These are phyloP conservation scores for Paraconiothyrium sp. DNA, from an alignment of 2,329 filamentous ascomycete genomes.

Conservation along the genomic window DNA sequence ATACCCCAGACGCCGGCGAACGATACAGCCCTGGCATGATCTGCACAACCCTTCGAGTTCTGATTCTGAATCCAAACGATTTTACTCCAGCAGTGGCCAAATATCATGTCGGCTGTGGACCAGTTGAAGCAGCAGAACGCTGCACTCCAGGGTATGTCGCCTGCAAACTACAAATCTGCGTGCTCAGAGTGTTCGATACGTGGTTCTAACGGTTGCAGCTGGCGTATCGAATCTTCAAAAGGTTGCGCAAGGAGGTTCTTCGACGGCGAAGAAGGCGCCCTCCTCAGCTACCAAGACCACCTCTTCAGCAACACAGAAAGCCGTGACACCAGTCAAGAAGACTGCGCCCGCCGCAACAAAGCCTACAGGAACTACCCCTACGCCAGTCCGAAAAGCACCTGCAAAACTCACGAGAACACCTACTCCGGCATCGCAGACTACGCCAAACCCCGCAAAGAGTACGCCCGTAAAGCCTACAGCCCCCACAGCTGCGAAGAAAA, in stretches of 20 bases:
- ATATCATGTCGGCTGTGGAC: slow-evolving; percentile 46
- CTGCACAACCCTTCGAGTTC: not conserved
- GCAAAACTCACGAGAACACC: slow-evolving; percentile 14
- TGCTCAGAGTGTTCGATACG: slow-evolving; percentile 13
- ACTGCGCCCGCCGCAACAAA: slow-evolving; percentile 21
- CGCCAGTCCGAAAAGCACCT: slow-evolving; percentile 28
- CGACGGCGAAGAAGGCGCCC: slow-evolving; percentile 38
- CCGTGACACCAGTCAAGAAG: slow-evolving; percentile 36
- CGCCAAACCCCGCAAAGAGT: slow-evolving; percentile 16
- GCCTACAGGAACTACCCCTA: slow-evolving; percentile 14
- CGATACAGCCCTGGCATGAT: slow-evolving; percentile 11
- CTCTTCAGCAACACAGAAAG: slow-evolving; percentile 21
- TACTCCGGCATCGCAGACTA: not conserved
- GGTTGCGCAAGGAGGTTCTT: slow-evolving; percentile 31
- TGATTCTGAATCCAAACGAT: not conserved
- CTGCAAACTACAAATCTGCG: not conserved
- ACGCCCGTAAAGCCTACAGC: not conserved
- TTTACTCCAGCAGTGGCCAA: not conserved
- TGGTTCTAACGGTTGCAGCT: slow-evolving; percentile 27
- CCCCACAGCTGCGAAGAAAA: slow-evolving; percentile 3
- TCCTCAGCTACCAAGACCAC: slow-evolving; percentile 28
- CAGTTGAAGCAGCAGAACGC: slow-evolving; percentile 55
- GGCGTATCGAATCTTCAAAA: slow-evolving; percentile 43
- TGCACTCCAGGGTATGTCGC: slow-evolving; percentile 51
- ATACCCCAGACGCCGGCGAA: not conserved